Conservation (phyloP, 768 basidiomycete genomes). For the Trametopsis cervina region DNA sequence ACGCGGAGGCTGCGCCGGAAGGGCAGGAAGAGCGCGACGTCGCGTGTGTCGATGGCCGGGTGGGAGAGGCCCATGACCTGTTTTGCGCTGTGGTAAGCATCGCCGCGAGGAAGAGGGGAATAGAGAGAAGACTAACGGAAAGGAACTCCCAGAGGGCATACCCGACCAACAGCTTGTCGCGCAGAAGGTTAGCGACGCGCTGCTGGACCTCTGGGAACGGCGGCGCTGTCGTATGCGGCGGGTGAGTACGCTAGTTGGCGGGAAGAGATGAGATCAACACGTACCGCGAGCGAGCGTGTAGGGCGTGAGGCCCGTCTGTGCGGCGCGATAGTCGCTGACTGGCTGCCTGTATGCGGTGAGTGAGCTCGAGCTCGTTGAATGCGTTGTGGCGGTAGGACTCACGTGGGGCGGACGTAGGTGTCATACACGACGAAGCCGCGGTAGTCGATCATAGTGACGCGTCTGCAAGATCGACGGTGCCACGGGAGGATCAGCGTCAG, state of each 20-base stretch:
- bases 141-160: constrained; percentile 47
- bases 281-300: constrained; percentile 35
- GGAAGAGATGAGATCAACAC: not conserved
- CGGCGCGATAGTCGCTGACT: constrained; percentile 39
- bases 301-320: constrained; percentile 39
- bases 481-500: constrained; percentile 7
- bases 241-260: not conserved
- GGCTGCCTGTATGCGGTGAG: constrained; percentile 31
- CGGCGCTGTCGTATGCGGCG: constrained; percentile 31
- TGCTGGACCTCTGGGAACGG: constrained; percentile 41
- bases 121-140: constrained; percentile 31
- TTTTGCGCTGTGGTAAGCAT: too few relatives aligned
- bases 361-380: not conserved
- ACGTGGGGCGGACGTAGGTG: constrained; percentile 50
- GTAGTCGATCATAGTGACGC: constrained; percentile 46
- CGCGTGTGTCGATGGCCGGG: constrained; percentile 45
- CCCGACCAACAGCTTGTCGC: constrained; percentile 47
- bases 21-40: constrained; percentile 46
- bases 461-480: constrained; percentile 25
- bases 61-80: constrained; percentile 48
- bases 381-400: constrained; percentile 17
- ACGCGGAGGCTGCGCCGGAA: constrained; percentile 37
- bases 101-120: too few relatives aligned
- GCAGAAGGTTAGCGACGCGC: constrained; percentile 35
- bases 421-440: constrained; percentile 39